Conservation (phyloP, 2,329 filamentous ascomycete species). For the Beauveria sp. region DNA sequence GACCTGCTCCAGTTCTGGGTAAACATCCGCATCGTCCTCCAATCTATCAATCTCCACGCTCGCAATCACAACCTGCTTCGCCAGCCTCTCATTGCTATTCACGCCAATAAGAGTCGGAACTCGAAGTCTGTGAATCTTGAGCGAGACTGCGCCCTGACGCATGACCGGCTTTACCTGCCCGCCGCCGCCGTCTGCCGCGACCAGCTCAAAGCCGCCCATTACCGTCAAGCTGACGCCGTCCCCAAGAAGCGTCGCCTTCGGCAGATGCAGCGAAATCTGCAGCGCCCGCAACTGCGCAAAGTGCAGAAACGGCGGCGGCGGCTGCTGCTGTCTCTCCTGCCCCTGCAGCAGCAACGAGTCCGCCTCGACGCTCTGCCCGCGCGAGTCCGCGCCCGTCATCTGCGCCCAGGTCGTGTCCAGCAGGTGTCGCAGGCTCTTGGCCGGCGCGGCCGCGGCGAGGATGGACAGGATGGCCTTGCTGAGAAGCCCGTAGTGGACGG, state of each 20-base stretch:
- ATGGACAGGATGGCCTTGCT: slow-evolving; percentile 55
- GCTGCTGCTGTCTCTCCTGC: not conserved
- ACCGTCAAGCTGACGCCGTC: slow-evolving; percentile 47
- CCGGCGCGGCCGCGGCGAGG: slow-evolving; percentile 26
- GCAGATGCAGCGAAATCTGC: slow-evolving; percentile 48
- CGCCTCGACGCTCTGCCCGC: slow-evolving; percentile 12
- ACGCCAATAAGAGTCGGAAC: slow-evolving; percentile 65
- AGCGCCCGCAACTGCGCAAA: slow-evolving; percentile 34
- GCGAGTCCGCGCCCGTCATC: slow-evolving; percentile 20
- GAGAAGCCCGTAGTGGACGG: slow-evolving; percentile 66
- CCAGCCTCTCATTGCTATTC: slow-evolving; percentile 60
- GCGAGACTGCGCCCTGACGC: slow-evolving; percentile 18
- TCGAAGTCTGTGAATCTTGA: slow-evolving; percentile 50
- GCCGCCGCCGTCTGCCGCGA: slow-evolving; percentile 17
- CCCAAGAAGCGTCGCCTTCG: slow-evolving; percentile 63
- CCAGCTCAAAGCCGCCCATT: slow-evolving; percentile 33
- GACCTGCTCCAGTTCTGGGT: slow-evolving; percentile 48
- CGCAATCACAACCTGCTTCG: slow-evolving; percentile 59
- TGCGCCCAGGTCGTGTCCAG: slow-evolving; percentile 27
- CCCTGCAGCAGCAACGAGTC: not conserved
- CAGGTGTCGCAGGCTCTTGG: slow-evolving; percentile 19
- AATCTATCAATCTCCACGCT: slow-evolving; percentile 55
- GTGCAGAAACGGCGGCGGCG: slow-evolving; percentile 28
- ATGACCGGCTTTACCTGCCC: slow-evolving; percentile 18
- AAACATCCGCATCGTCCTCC: slow-evolving; percentile 38